Conservation (phyloP, 371 early-diverging fungal species). For the Blakeslea trispora region DNA sequence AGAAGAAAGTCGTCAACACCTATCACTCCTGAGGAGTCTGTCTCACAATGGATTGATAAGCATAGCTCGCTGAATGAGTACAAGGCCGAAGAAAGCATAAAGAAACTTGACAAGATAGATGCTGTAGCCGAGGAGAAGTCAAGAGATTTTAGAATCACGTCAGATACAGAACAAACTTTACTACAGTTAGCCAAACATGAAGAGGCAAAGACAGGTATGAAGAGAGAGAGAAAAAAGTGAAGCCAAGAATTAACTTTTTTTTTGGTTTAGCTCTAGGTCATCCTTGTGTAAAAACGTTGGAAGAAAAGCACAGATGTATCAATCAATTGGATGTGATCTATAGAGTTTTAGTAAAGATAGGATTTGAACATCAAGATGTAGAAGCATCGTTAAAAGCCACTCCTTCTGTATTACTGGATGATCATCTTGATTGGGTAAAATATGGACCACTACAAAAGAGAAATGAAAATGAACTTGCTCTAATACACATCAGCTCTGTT, state of each 20-base stretch:
- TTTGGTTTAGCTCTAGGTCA: not conserved
- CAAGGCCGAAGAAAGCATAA: slow-evolving; percentile 21
- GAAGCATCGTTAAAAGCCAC: slow-evolving; percentile 49
- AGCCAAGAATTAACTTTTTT: too few relatives aligned
- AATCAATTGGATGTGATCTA: slow-evolving; percentile 55
- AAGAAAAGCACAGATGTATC: slow-evolving; percentile 42
- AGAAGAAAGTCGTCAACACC: not conserved
- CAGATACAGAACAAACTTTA: slow-evolving; percentile 28
- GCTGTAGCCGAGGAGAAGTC: slow-evolving; percentile 1
- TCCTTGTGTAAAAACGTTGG: slow-evolving; percentile 6
- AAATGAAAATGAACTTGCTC: too few relatives aligned
- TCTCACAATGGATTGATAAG: slow-evolving; percentile 19
- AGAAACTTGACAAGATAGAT: slow-evolving; percentile 19
- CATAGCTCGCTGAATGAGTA: slow-evolving; percentile 22
- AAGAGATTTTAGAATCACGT: slow-evolving; percentile 19
- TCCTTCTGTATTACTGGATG: slow-evolving; percentile 45
- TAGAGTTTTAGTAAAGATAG: slow-evolving; percentile 49
- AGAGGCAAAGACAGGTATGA: not conserved
- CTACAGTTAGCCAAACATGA: slow-evolving; percentile 24
- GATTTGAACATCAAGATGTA: slow-evolving; percentile 52
- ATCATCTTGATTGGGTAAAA: slow-evolving; percentile 62
- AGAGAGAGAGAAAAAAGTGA: not conserved
- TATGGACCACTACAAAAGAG: not conserved
- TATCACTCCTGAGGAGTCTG: slow-evolving; percentile 5
- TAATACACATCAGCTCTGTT: slow-evolving; percentile 60